phyloP scores from a whole-genome alignment of 2,329 filamentous ascomycete genomes.

The Nigrospora oryzae region DNA sequence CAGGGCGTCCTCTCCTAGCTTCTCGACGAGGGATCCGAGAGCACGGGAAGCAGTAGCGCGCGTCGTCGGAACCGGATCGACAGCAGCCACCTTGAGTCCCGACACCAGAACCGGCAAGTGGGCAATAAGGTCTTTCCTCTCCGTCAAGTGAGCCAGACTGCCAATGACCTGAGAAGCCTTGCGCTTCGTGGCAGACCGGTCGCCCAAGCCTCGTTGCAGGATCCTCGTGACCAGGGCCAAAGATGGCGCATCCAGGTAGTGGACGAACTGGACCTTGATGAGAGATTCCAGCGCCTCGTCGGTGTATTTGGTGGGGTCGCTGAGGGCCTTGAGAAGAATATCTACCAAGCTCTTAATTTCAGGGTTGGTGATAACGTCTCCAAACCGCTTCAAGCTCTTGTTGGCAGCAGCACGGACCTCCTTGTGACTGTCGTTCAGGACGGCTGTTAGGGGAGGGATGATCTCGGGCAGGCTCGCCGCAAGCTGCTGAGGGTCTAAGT shows the following conservation, averaged over 20 bases:
- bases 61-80: constrained; percentile 94
- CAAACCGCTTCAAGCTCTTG: constrained; percentile 92
- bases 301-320: constrained; percentile 94
- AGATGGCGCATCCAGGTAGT: constrained; percentile 96
- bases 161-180: constrained; percentile 98
- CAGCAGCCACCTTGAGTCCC: constrained; percentile 78
- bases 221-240: constrained; percentile 92
- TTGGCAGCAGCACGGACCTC: constrained; percentile 90
- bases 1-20: constrained; percentile 91
- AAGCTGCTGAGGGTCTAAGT: constrained; percentile 90
- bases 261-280: constrained; percentile 97
- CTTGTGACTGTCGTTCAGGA: constrained; percentile 96
- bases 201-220: constrained; percentile 81
- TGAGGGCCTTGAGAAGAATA: constrained; percentile 89
- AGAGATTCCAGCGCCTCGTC: constrained; percentile 88
- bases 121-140: constrained; percentile 84
- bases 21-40: constrained; percentile 92
- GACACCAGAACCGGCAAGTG: constrained; percentile 90
- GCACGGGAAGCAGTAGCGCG: constrained; percentile 94
- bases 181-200: constrained; percentile 89
- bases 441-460: constrained; percentile 87
- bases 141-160: constrained; percentile 91
- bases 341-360: constrained; percentile 91
- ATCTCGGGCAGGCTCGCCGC: constrained; percentile 90
- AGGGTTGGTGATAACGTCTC: constrained; percentile 96